These are phyloP conservation scores for Leccinum holopus DNA, from an alignment of 1,284 basidiomycete genomes.

Conservation along the genomic window DNA sequence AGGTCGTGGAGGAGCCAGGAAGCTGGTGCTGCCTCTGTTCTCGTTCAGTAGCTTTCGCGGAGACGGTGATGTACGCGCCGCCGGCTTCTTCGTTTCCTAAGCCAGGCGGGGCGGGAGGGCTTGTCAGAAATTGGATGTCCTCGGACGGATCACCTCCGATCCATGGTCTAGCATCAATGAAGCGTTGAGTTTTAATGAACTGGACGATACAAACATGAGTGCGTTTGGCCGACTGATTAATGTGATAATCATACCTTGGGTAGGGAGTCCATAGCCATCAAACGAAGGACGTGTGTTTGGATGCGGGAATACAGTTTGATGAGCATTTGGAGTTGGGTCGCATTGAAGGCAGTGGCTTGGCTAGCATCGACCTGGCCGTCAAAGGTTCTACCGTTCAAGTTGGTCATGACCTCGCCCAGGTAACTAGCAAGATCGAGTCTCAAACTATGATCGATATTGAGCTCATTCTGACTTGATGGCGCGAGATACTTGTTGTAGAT, in stretches of 20 bases:
- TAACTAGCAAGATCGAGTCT: conserved; percentile 94
- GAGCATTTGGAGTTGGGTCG: conserved; percentile 92
- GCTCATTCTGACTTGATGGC: conserved; percentile 90
- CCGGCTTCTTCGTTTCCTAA: conserved; percentile 66
- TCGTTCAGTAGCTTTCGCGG: conserved; percentile 69
- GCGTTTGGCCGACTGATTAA: conserved; percentile 1
- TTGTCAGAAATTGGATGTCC: conserved; percentile 55
- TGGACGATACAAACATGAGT: conserved; percentile 31
- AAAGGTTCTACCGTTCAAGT: conserved; percentile 71
- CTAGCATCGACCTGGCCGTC: conserved; percentile 78
- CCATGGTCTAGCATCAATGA: conserved; percentile 73
- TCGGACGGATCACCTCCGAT: conserved; percentile 68
- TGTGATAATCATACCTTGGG: conserved; percentile 67
- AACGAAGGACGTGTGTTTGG: conserved; percentile 92
- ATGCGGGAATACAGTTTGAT: conserved; percentile 95
- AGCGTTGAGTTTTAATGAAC: conserved; percentile 84
- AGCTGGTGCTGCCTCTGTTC: conserved; percentile 37
- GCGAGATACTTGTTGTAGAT: conserved; percentile 97
- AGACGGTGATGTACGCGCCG: conserved; percentile 82
- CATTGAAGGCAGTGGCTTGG: conserved; percentile 78
- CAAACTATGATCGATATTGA: conserved; percentile 97
- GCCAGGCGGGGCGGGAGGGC: conserved; percentile 65
- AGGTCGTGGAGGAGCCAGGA: conserved; percentile 26
- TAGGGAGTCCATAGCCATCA: conserved; percentile 98
- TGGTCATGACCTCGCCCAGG: conserved; percentile 82